These are phyloP conservation scores for Naganishia randhawae DNA, from an alignment of 768 basidiomycete genomes.

Conservation along the genomic window DNA sequence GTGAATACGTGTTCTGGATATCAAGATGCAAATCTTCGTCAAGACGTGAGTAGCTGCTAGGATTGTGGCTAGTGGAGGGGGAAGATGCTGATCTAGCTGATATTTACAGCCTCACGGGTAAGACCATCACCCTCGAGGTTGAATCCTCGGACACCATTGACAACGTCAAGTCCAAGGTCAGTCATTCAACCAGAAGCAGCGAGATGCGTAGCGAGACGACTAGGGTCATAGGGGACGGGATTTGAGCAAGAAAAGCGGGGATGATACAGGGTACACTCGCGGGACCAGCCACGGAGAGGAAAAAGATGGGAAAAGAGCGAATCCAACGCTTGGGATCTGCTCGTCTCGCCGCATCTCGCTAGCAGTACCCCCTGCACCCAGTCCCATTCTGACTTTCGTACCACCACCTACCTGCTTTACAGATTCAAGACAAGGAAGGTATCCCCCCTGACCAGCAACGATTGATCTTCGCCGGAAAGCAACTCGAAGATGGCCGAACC, in stretches of 20 bases:
- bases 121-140: constrained; percentile 65
- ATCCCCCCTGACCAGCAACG: constrained; percentile 55
- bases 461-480: constrained; percentile 57
- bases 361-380: not conserved
- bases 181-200: not conserved
- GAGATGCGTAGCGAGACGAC: not conserved
- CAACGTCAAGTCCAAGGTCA: constrained; percentile 53
- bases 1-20: not conserved
- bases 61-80: not conserved
- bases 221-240: not conserved
- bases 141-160: constrained; percentile 56
- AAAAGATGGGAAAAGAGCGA: not conserved
- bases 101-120: constrained; percentile 58
- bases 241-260: not conserved
- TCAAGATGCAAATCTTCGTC: constrained; percentile 34
- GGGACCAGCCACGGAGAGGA: not conserved
- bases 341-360: not conserved
- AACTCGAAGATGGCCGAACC: constrained; percentile 54
- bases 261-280: not conserved
- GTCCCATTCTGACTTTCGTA: not conserved
- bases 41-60: constrained; percentile 27
- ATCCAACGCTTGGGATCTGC: not conserved
- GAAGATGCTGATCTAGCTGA: constrained; percentile 3
- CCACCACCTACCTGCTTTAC: not conserved
- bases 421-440: constrained; percentile 54